Base-by-base conservation (phyloP, 257 asterid species). In the Linaria vulgaris region DNA sequence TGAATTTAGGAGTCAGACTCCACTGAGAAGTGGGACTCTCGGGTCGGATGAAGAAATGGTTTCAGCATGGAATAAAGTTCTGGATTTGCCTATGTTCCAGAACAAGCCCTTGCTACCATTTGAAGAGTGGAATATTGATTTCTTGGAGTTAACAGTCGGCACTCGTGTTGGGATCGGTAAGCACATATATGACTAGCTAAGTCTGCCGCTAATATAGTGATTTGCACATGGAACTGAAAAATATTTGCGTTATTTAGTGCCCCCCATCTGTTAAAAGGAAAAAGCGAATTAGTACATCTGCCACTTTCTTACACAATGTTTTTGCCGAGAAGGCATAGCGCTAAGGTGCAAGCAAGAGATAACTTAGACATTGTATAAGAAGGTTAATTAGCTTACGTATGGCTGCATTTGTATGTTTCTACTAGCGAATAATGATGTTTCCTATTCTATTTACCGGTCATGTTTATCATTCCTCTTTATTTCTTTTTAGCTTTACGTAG, bases 101-200 rank as follows among this genome's bases (percentile, higher is more conserved):
- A 83, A 85, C 61, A 86, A 74, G 69, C 92, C 95, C 47, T 83
- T 86, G 74, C 76, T 91, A 61, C 96, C 98, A 63, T 91, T 73
- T 73, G 90, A 81, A 45, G 98, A 91, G 76, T 91, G 98, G 98
- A 82, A 85, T 75, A 89, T 92, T 72, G 99, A 87, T 71, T 92
- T 76, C 78, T 85, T 94, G 8, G 99, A 92, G 80, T 62, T 89
- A 62, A 79, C 86, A 69, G 91, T 92, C 20, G 97, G 99, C 71
- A 89, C 94, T 70, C 96, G 96, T 48, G 91, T 89, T 59, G 99
- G 99, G 65, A 92, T 92, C 69, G 99, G 99, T 92, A 73, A 83
- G 95, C 61, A 61, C 78, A 49, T 7, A 4, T 44, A 52, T 20
- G 9, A 31, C 25, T 37, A 50, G 23, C 30, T 12, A 50, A 46